A percentile compares a stretch with the other conserved stretches of the same genome.
Conservation (phyloP, 305 asterid genomes). For the Lippia alba region DNA sequence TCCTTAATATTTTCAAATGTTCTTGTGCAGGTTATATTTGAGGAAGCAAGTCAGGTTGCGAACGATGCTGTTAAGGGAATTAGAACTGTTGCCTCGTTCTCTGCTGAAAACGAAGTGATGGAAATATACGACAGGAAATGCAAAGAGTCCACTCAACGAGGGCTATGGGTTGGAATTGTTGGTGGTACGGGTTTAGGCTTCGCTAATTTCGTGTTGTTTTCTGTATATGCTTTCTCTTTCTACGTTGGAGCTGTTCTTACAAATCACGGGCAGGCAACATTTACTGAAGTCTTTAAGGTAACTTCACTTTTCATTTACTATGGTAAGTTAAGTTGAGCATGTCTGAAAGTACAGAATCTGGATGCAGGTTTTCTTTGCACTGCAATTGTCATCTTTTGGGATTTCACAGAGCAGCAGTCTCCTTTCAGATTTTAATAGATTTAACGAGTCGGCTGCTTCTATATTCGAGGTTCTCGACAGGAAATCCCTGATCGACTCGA, state of each 20-base stretch:
- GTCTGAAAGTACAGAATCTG: not conserved
- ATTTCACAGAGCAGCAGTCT: constrained; percentile 38
- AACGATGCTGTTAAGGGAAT: constrained; percentile 65
- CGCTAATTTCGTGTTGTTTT: constrained; percentile 41
- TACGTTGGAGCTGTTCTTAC: constrained; percentile 63
- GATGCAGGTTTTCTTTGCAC: constrained; percentile 64
- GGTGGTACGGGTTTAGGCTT: constrained; percentile 58
- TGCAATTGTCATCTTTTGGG: constrained; percentile 50
- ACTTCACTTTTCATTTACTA: not conserved
- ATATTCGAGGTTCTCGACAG: constrained; percentile 56
- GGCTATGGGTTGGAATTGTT: constrained; percentile 44
- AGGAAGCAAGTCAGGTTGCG: constrained; percentile 64
- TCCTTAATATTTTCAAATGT: not conserved
- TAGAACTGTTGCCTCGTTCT: constrained; percentile 62
- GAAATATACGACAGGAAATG: constrained; percentile 51
- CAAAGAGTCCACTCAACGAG: constrained; percentile 38
- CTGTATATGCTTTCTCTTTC: constrained; percentile 48
- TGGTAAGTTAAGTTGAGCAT: not conserved
- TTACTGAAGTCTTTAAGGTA: constrained; percentile 54
- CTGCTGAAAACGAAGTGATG: constrained; percentile 63
- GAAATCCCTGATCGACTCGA: constrained; percentile 55
- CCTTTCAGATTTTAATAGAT: constrained; percentile 50
- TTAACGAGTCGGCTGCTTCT: constrained; percentile 55
- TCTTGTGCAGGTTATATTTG: constrained; percentile 45
- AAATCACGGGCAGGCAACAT: constrained; percentile 43